A percentile compares a stretch with the other conserved stretches of the same genome.
phyloP scores from a whole-genome alignment of 2,329 filamentous ascomycete genomes.

The Mycocentrospora acerina region DNA sequence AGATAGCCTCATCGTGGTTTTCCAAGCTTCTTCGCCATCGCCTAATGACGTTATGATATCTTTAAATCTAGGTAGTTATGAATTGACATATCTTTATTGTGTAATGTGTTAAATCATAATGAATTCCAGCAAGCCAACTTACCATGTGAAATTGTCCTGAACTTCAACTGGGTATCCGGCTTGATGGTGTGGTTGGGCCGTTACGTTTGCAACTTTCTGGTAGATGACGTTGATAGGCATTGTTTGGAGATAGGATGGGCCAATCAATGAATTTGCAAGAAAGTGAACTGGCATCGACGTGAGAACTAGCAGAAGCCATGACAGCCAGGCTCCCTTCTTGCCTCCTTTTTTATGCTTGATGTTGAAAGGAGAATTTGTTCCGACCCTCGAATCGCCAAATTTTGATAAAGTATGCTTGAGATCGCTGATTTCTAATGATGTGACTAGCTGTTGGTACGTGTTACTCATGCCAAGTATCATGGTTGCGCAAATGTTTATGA shows the following conservation, averaged over 20 bases:
- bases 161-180: no score
- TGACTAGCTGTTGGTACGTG: conserved; percentile 36
- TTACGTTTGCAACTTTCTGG: conserved; percentile 7
- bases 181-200: no score
- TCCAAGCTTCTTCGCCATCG: no score
- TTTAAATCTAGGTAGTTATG: no score
- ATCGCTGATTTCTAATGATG: conserved; percentile 26
- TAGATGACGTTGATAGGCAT: conserved; percentile 14
- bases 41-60: no score
- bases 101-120: no score
- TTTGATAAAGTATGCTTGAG: conserved; percentile 27
- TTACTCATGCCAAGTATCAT: conserved; percentile 37
- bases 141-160: no score
- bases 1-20: no score
- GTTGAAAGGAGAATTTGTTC: conserved; percentile 36
- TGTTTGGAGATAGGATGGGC: conserved; percentile 20
- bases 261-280: conserved; percentile 33
- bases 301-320: conserved; percentile 30
- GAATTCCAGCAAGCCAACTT: no score
- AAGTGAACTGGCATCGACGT: conserved; percentile 30
- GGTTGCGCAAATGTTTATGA: conserved; percentile 34
- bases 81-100: no score
- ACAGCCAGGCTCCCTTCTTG: conserved; percentile 23
- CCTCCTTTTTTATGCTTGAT: conserved; percentile 31
- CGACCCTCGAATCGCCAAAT: conserved; percentile 33